These are phyloP conservation scores for Trametes meyenii DNA, from an alignment of 768 basidiomycete species.

Conservation along the genomic window DNA sequence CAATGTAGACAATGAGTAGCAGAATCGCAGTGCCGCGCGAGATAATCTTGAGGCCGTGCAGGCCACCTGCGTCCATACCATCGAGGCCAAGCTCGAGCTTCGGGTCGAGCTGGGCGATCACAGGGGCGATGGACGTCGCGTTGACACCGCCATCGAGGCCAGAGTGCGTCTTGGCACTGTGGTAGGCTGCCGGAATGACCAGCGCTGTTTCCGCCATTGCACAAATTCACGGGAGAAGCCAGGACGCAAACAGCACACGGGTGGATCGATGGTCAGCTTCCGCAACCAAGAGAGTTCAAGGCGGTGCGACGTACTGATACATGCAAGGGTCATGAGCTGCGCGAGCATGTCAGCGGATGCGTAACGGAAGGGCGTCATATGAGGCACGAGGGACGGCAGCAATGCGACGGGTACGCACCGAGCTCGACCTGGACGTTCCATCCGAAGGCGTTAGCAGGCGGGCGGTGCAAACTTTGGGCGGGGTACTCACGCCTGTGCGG, in stretches of 20 bases:
- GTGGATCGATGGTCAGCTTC: neutral
- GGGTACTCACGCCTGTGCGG: constrained; percentile 80
- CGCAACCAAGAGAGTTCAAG: neutral
- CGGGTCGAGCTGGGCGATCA: constrained; percentile 4
- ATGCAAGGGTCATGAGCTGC: constrained; percentile 83
- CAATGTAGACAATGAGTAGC: constrained; percentile 71
- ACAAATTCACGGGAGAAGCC: neutral
- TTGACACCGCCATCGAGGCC: constrained; percentile 16
- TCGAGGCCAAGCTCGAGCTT: constrained; percentile 22
- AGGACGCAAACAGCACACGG: neutral
- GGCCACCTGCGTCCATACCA: constrained; percentile 25
- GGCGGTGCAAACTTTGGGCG: constrained; percentile 9
- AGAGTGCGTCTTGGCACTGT: constrained; percentile 43
- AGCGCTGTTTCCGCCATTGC: constrained; percentile 50
- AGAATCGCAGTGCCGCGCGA: constrained; percentile 39
- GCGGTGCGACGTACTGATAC: constrained; percentile 63
- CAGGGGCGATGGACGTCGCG: neutral
- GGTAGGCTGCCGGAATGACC: constrained; percentile 89
- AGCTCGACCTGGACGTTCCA: constrained; percentile 37
- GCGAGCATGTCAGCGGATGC: constrained; percentile 15
- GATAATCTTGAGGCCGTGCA: constrained; percentile 66
- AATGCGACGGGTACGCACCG: constrained; percentile 36
- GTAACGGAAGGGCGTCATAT: neutral
- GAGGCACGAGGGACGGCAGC: neutral
- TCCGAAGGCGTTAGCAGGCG: constrained; percentile 19